A percentile compares a stretch with the other conserved stretches of the same genome.
Conservation (phyloP, 176 grass and related monocot species). For the Calamus simplicifolius region DNA sequence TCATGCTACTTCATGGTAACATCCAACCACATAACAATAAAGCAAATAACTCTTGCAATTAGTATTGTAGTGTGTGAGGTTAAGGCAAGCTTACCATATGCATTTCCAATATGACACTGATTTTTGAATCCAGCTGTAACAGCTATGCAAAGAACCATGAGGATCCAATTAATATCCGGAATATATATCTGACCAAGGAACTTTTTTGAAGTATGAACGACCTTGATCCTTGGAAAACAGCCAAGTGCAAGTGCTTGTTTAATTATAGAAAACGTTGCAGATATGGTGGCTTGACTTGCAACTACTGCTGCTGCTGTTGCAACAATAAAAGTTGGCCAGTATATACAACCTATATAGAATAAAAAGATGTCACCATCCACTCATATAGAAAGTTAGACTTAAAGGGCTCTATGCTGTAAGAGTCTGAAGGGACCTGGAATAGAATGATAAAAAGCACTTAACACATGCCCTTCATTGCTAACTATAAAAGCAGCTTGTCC, state of each 20-base stretch:
- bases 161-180: constrained; percentile 85
- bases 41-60: too few relatives aligned
- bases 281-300: constrained; percentile 92
- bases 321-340: constrained; percentile 70
- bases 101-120: constrained; percentile 70
- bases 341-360: constrained; percentile 46
- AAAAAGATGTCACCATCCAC: background rate
- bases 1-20: too few relatives aligned
- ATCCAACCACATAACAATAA: too few relatives aligned
- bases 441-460: constrained; percentile 65
- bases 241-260: constrained; percentile 70
- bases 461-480: constrained; percentile 44
- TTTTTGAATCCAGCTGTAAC: constrained; percentile 83
- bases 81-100: constrained; percentile 59
- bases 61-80: background rate
- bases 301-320: constrained; percentile 72
- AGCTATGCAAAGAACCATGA: constrained; percentile 83
- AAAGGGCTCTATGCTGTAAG: background rate
- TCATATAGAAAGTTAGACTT: background rate
- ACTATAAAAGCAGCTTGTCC: constrained; percentile 81
- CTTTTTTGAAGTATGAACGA: constrained; percentile 75
- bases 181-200: constrained; percentile 86
- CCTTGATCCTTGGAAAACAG: constrained; percentile 77
- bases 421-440: constrained; percentile 39
- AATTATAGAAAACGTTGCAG: constrained; percentile 78